These are phyloP conservation scores for Ogataea zsoltii DNA, from an alignment of 805 yeast species.

Conservation along the genomic window DNA sequence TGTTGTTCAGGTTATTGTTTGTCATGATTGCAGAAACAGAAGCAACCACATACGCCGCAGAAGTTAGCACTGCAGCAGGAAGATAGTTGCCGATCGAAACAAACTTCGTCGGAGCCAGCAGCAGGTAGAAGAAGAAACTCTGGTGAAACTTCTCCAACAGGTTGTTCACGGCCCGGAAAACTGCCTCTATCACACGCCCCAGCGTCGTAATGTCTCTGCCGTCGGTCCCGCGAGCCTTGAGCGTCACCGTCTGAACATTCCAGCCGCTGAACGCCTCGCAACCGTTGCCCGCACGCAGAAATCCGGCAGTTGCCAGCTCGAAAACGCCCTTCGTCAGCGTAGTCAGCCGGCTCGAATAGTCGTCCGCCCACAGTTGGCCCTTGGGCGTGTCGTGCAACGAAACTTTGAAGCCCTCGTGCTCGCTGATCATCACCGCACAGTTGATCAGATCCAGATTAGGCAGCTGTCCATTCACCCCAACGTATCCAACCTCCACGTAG, in stretches of 20 bases:
- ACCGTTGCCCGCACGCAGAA: constrained; percentile 49
- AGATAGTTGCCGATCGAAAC: constrained; percentile 93
- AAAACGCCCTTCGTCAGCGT: constrained; percentile 66
- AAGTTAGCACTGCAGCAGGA: constrained; percentile 77
- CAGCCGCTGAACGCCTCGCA: constrained; percentile 94
- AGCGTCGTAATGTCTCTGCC: constrained; percentile 85
- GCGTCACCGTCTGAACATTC: constrained; percentile 88
- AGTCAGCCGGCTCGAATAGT: constrained; percentile 55
- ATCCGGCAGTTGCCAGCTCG: constrained; percentile 70
- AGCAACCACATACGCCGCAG: constrained; percentile 67
- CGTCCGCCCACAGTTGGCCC: constrained; percentile 45
- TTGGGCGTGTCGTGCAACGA: constrained; percentile 62
- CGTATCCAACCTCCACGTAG: constrained; percentile 71
- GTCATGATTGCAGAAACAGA: constrained; percentile 59
- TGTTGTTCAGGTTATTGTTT: constrained; percentile 35
- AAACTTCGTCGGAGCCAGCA: constrained; percentile 75
- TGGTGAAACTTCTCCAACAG: constrained; percentile 95
- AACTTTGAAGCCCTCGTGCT: constrained; percentile 73
- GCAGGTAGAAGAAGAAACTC: constrained; percentile 87
- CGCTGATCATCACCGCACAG: constrained; percentile 69
- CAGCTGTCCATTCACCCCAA: constrained; percentile 92
- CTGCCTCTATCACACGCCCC: constrained; percentile 87
- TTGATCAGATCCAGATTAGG: constrained; percentile 92
- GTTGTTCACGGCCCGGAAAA: constrained; percentile 86
- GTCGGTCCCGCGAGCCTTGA: constrained; percentile 54